Percentiles rank a stretch among this genome's conserved stretches.
Evolutionary conservation across 2,329 filamentous ascomycete species (phyloP).

Genomic region (Sporothrix protearum): DNA sequence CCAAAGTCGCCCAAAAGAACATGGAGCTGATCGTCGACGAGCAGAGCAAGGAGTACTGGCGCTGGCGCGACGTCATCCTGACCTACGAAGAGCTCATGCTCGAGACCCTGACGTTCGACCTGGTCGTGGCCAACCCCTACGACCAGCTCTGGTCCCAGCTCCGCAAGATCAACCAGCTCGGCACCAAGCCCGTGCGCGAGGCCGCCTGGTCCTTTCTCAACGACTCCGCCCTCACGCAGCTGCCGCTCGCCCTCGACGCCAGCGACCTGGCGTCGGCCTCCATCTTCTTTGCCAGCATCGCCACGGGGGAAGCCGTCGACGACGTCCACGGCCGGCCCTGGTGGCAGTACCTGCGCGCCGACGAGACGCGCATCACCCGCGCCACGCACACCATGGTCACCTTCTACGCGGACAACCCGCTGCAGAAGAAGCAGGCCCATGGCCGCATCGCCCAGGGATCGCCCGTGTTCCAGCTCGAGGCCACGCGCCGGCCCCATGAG

Average conservation of each 20-base stretch:
- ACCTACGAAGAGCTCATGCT: constrained; percentile 90
- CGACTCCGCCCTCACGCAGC: constrained; percentile 77
- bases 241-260: constrained; percentile 77
- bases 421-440: constrained; percentile 45
- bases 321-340: constrained; percentile 74
- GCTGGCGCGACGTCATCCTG: constrained; percentile 91
- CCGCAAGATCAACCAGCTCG: constrained; percentile 26
- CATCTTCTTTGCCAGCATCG: constrained; percentile 79
- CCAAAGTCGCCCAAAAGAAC: constrained; percentile 93
- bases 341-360: constrained; percentile 78
- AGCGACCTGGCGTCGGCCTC: constrained; percentile 79
- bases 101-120: constrained; percentile 87
- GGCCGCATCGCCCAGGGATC: constrained; percentile 39
- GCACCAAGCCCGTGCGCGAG: constrained; percentile 29
- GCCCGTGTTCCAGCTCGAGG: constrained; percentile 55
- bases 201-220: constrained; percentile 81
- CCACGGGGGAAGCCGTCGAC: constrained; percentile 70
- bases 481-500: constrained; percentile 49
- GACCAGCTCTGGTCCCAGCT: constrained; percentile 78
- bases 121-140: constrained; percentile 87
- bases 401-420: constrained; percentile 63
- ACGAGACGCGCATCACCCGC: constrained; percentile 64
- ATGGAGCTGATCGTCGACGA: constrained; percentile 86
- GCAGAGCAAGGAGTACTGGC: constrained; percentile 97
- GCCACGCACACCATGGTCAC: constrained; percentile 74